Evolutionary conservation across 2,329 filamentous ascomycete species (phyloP).

Genomic region (Curvularia sp.): DNA sequence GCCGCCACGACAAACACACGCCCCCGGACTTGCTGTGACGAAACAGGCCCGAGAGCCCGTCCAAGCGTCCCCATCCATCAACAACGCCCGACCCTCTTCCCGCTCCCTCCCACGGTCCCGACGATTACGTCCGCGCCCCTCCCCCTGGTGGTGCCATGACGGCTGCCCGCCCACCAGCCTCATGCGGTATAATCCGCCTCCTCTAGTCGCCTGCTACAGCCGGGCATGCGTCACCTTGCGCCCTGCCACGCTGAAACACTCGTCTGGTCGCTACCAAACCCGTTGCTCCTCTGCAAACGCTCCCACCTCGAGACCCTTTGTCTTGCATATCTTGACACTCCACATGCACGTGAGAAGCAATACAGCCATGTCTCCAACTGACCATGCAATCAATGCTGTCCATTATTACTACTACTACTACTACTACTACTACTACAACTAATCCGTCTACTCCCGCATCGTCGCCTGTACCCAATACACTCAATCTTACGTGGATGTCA

Average conservation of each 20-base stretch:
- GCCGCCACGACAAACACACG: slow-evolving; percentile 17
- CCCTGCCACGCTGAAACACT: slow-evolving; percentile 7
- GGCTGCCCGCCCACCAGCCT: slow-evolving; percentile 12
- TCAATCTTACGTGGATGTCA: slow-evolving; percentile 5
- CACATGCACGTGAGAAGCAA: slow-evolving; percentile 1
- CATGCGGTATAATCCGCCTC: not conserved
- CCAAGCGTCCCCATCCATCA: not conserved
- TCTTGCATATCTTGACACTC: not conserved
- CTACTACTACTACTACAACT: not conserved
- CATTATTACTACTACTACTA: not conserved
- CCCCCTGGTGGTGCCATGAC: slow-evolving; percentile 13
- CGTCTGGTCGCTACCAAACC: slow-evolving; percentile 3
- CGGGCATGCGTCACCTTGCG: slow-evolving; percentile 8
- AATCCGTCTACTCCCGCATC: not conserved
- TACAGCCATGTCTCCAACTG: too few relatives aligned
- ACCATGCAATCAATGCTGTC: not conserved
- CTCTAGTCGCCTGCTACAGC: slow-evolving; percentile 13
- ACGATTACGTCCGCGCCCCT: slow-evolving; percentile 6
- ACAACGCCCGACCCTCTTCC: not conserved
- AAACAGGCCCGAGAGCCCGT: slow-evolving; percentile 3
- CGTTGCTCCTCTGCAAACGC: not conserved
- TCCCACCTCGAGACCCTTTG: not conserved
- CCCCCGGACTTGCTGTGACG: slow-evolving; percentile 5
- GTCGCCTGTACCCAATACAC: slow-evolving; percentile 1
- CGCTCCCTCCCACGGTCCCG: slow-evolving; percentile 6